Evolutionary conservation across 805 yeast genomes (phyloP).

Genomic region (Metschnikowia dekortorum): DNA sequence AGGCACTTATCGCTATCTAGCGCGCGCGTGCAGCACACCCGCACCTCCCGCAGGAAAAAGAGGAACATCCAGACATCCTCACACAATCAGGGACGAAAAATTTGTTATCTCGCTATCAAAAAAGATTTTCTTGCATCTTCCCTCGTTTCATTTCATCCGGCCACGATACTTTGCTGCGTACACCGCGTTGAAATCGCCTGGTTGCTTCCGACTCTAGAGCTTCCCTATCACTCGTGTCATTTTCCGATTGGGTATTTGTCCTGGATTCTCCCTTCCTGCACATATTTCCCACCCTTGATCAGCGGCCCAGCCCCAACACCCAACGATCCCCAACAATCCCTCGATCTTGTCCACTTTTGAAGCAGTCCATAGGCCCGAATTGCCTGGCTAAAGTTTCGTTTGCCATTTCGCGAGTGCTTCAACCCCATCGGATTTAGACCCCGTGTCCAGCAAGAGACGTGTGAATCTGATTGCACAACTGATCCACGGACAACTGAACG

Average conservation of each 20-base stretch:
- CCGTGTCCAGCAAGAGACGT: too few species aligned
- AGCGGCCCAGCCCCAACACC: too few species aligned
- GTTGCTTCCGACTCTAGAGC: neutral
- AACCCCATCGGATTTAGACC: too few species aligned
- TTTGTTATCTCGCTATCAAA: constrained; percentile 6
- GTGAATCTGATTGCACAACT: too few species aligned
- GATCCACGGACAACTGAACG: too few species aligned
- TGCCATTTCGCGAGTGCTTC: too few species aligned
- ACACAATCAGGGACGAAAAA: constrained; percentile 5
- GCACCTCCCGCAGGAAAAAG: neutral
- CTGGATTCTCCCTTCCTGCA: neutral
- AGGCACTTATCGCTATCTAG: constrained; percentile 3
- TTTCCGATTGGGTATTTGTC: neutral
- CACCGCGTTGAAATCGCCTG: neutral
- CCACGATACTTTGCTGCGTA: neutral
- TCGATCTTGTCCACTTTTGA: too few species aligned
- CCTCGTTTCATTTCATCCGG: neutral
- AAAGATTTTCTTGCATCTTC: constrained; percentile 1
- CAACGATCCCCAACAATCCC: too few species aligned
- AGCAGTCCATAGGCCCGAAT: too few species aligned
- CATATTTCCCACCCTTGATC: neutral
- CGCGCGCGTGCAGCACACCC: constrained; percentile 1
- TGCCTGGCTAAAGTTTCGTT: too few species aligned
- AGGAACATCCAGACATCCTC: constrained; percentile 2
- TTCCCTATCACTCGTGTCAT: neutral